These are phyloP conservation scores for Kwoniella dendrophila DNA, from an alignment of 768 basidiomycete species.

Conservation along the genomic window DNA sequence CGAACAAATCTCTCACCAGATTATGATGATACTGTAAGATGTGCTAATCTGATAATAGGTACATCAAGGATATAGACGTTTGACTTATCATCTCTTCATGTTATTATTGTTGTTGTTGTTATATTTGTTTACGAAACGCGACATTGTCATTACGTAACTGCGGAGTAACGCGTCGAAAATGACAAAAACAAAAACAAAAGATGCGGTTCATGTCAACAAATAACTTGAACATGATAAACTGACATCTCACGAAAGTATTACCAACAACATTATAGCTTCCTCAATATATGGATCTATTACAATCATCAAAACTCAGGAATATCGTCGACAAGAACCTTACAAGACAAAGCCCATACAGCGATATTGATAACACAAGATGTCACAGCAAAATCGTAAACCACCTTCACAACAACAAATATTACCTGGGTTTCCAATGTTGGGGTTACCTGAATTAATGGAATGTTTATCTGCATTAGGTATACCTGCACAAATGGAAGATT, in stretches of 20 bases:
- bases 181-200: not conserved
- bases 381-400: slow-evolving; percentile 20
- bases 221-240: not conserved
- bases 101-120: not conserved
- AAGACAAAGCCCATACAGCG: too few relatives aligned
- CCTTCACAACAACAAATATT: slow-evolving; percentile 16
- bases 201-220: not conserved
- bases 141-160: not conserved
- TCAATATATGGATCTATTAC: not conserved
- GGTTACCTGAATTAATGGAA: slow-evolving; percentile 29
- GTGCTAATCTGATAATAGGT: not conserved
- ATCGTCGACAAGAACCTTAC: too few relatives aligned
- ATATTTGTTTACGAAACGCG: slow-evolving; percentile 5
- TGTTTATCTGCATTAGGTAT: slow-evolving; percentile 45
- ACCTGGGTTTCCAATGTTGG: slow-evolving; percentile 38
- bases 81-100: not conserved
- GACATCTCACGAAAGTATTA: too few relatives aligned
- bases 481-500: slow-evolving; percentile 35
- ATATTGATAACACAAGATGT: too few relatives aligned
- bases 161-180: not conserved
- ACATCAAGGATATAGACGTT: not conserved
- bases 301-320: too few relatives aligned
- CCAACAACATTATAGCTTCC: not conserved
- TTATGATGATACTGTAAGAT: too few relatives aligned
- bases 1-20: too few relatives aligned